Base-by-base conservation (phyloP, 331 rosid species). In the Malus hybrid region DNA sequence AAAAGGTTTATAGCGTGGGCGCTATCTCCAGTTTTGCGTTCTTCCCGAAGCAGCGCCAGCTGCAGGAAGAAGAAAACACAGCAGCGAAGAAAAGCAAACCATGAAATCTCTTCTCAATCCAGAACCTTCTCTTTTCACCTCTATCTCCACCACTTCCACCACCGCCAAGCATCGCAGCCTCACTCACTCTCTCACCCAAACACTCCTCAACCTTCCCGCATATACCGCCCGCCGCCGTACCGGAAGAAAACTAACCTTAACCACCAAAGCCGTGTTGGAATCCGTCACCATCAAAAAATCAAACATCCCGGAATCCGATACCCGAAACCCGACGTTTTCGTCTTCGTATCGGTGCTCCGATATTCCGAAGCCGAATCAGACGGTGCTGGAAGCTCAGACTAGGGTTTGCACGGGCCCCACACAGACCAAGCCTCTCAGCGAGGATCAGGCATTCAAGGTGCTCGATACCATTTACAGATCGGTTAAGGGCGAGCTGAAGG, bases 351-450 rank as follows among this genome's bases (percentile, higher is more conserved):
- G 97, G 31, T 65, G 69, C 44, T 59, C 87, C 4, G 77, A 70
- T 18, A 62, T 88, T 7, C 79, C 80, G 77, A 86, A 61, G 80
- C 97, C 99, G 10, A 94, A 94, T 71, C 91, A 84, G 87, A 92
- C 96, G 29, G 87, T 94, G 76, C 77, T 88, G 82, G 99, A 92
- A 16, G 99, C 97, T 18, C 97, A 94, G 84, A 80, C 90, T 76
- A 86, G 91, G 91, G 97, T 94, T 83, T 94, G 99, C 74, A 94
- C 99, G 1, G 97, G 99, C 7, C 99, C 99, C 10, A 86, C 89
- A 15, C 97, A 90, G 86, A 94, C 97, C 72, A 86, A 81, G n/a
- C 96, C 97, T 31, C 97, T 94, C 61, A 68, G 78, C 13, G 99
- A 92, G 27, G 88, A 88, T 12, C 96, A 94, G 75, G 97, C 97